Evolutionary conservation across 75 land plant genomes (phyloP), one percentile per base, ranked within the genome.

Genomic region (Pinus albicaulis): DNA sequence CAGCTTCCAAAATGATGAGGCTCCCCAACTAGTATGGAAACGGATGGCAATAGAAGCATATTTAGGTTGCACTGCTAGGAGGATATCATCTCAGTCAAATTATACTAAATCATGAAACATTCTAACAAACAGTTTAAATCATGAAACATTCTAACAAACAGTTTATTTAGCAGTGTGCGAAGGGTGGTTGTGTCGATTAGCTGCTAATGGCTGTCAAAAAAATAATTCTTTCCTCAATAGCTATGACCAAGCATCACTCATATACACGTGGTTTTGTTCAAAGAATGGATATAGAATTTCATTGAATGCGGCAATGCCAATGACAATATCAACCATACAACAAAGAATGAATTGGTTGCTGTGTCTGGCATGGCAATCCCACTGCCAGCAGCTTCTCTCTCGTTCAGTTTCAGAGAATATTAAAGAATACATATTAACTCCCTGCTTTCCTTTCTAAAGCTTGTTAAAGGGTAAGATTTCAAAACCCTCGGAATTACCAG

Each of bases 261-360:
- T 38, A 38, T 20, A 2, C 38, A 68, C 23, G 41, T 12, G 11
- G 22, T 38, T 68, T 8, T 68, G 24, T 68, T 68, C 44, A 68
- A 68, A 68, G 71, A 68, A 68, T 68, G 52, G n/a, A 68, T 68
- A 41, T 68, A 68, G 14, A 68, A 68, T 68, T 68, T 68, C 38
- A 41, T 68, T 68, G 48, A 68, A 68, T 68, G 48, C 20, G 52
- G 48, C 53, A 68, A 41, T 68, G 52, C 71, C 71, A 68, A 68
- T 11, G 22, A 38, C 52, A 38, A 41, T 68, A 22, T 38, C 41
- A 68, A 36, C 44, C 52, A 38, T 68, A n/a, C 71, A 68, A 24
- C 11, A 41, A 38, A 68, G 38, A 68, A 28, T 20, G 71, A 41
- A 68, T 44, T 38, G 52, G n/a, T 41, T 22, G 22, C 71, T 12